Evolutionary conservation across 257 asterid genomes (phyloP).

Genomic region (Capsicum chinense): DNA sequence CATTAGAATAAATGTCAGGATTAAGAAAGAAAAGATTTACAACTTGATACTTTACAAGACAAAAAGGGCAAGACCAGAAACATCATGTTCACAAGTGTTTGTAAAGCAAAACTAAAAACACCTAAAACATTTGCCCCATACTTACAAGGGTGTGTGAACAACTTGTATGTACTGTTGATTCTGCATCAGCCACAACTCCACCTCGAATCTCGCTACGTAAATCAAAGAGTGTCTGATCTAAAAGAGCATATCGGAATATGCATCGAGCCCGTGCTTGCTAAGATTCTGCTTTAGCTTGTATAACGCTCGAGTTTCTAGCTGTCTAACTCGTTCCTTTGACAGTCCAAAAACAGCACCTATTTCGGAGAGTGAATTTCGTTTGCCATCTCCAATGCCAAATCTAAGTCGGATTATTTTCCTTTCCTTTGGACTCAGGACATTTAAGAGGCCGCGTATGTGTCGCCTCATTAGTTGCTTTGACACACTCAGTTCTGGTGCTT

Average conservation of each 20-base stretch:
- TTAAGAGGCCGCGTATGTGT: conserved; percentile 67
- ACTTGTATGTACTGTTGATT: conserved; percentile 27
- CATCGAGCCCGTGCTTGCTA: conserved; percentile 66
- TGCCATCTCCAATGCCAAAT: conserved; percentile 70
- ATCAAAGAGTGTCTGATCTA: conserved; percentile 35
- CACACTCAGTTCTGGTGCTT: conserved; percentile 59
- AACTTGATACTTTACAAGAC: conserved; percentile 19
- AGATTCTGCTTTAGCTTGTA: conserved; percentile 79
- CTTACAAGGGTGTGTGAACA: not conserved
- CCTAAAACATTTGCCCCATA: not conserved
- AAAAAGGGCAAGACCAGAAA: not conserved
- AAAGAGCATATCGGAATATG: conserved; percentile 59
- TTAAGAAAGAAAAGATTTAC: conserved; percentile 3
- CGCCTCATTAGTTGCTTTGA: conserved; percentile 80
- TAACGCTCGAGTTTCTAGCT: conserved; percentile 80
- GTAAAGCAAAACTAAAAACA: conserved; percentile 1
- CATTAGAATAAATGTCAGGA: conserved; percentile 10
- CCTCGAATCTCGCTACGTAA: not conserved
- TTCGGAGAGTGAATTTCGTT: conserved; percentile 72
- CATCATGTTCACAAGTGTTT: not conserved
- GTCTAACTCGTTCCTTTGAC: conserved; percentile 88
- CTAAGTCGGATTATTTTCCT: conserved; percentile 67
- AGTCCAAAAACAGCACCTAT: conserved; percentile 73
- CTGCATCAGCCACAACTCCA: not conserved
- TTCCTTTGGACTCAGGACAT: conserved; percentile 73